phyloP scores from a whole-genome alignment of 345 rosid species.

The Carallia pectinifolia region DNA sequence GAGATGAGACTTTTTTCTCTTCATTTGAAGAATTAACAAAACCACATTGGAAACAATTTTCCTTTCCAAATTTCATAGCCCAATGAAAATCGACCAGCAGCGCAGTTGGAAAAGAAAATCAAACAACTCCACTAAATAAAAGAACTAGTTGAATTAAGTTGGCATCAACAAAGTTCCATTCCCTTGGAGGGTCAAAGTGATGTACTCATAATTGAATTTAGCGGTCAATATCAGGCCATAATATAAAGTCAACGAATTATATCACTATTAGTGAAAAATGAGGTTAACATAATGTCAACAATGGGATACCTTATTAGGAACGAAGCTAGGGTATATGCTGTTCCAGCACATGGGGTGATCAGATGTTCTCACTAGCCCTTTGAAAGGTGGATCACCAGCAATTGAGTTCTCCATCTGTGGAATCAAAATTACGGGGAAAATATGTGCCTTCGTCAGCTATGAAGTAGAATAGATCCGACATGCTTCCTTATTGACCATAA shows the following conservation, averaged over 20 bases:
- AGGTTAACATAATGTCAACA: background rate
- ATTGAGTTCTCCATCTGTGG: conserved; percentile 47
- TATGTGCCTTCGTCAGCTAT: conserved; percentile 4
- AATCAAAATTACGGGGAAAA: conserved; percentile 18
- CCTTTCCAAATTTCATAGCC: too few species aligned
- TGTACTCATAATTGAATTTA: background rate
- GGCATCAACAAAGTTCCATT: background rate
- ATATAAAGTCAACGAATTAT: background rate
- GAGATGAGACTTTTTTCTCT: background rate
- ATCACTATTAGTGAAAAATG: too few species aligned
- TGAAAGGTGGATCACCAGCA: conserved; percentile 39
- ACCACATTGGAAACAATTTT: too few species aligned
- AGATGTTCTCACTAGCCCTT: conserved; percentile 47
- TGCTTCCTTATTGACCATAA: background rate
- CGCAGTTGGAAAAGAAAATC: background rate
- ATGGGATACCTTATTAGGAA: conserved; percentile 54
- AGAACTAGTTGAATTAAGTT: background rate
- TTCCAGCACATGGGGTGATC: conserved; percentile 55
- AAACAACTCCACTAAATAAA: background rate
- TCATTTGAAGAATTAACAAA: too few species aligned
- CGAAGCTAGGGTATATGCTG: conserved; percentile 36
- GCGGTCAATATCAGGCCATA: background rate
- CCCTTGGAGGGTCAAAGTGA: background rate
- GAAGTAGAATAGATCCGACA: background rate
- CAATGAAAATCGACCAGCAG: too few species aligned